phyloP scores from a whole-genome alignment of 2,329 filamentous ascomycete species.

The Scorias spongiosa region DNA sequence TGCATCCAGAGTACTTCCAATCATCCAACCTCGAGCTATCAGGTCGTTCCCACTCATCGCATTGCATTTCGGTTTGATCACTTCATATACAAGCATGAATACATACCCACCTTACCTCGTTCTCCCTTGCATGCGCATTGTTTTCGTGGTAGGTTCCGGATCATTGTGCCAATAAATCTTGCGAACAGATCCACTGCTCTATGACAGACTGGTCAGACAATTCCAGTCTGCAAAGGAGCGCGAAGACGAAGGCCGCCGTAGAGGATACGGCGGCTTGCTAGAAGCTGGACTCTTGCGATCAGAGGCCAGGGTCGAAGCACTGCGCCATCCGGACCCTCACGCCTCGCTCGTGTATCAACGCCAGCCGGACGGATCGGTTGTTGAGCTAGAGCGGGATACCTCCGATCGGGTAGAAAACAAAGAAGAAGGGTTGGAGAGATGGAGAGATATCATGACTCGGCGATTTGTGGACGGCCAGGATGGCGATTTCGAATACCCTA shows the following conservation, averaged over 20 bases:
- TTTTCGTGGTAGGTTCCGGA: not conserved
- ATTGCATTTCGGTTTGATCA: too few relatives aligned
- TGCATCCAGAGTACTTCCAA: slow-evolving; percentile 57
- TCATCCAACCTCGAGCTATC: slow-evolving; percentile 45
- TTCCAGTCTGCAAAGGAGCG: slow-evolving; percentile 63
- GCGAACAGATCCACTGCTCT: slow-evolving; percentile 55
- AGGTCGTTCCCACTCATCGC: slow-evolving; percentile 23
- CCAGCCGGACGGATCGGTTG: slow-evolving; percentile 39
- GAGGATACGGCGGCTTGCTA: slow-evolving; percentile 65
- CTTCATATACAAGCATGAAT: too few relatives aligned
- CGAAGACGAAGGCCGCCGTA: slow-evolving; percentile 53
- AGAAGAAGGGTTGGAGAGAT: slow-evolving; percentile 52
- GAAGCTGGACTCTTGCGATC: slow-evolving; percentile 64
- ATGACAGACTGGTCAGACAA: slow-evolving; percentile 62
- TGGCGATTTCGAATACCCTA: slow-evolving; percentile 60
- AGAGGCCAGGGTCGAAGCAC: slow-evolving; percentile 55
- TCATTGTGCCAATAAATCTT: slow-evolving; percentile 1
- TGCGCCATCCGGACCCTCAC: slow-evolving; percentile 38
- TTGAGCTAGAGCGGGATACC: slow-evolving; percentile 41
- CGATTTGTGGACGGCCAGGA: slow-evolving; percentile 64
- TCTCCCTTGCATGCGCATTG: slow-evolving; percentile 1
- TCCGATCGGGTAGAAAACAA: slow-evolving; percentile 39
- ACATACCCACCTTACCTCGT: too few relatives aligned
- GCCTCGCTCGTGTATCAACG: slow-evolving; percentile 35
- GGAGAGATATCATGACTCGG: slow-evolving; percentile 56